Evolutionary conservation across 176 grass and related monocot genomes (phyloP), one percentile per base, ranked within the genome.

Genomic region (Alopecurus myosuroides): DNA sequence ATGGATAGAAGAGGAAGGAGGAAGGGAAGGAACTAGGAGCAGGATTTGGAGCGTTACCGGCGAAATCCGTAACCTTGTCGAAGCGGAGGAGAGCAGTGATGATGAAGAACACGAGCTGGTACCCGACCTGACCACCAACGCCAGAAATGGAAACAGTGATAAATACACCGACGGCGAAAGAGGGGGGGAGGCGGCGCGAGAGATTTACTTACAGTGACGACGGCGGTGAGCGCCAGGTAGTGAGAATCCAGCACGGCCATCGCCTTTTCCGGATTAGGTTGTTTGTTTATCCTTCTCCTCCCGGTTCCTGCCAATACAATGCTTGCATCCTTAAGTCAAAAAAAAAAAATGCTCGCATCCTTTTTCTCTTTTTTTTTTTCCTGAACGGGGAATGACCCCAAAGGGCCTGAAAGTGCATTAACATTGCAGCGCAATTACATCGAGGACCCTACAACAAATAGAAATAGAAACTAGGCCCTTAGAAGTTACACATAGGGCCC

Each of bases 1-100:
- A 13, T 23, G 4, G 37, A 41, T 14, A 77, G 11, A 25, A 25
- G 33, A 30, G 69, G 23, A 3, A 17, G 15, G 67, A 85, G 7
- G 41, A 45, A 15, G 46, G 10, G 46, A 11, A 15, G 44, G 1
- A n/a, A n/a, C n/a, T n/a, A 49, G 15, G 15, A 49, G 46, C 13
- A 6, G 46, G 46, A 49, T 18, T 22, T 14, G 53, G 64, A 55
- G 40, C 13, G 53, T 78, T 89, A 98, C 96, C 96, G 3, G 96
- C 96, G 80, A 98, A 98, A 90, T 98, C 96, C 6, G 96, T 98
- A 83, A 98, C 88, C 53, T 95, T 98, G 65, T 98, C 96, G 71
- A 98, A 88, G 65, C 77, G 90, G 68, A 98, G 91, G 60, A 98
- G 87, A 39, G 93, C 96, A 1, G 96, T 95, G 85, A 98, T 46